These are phyloP conservation scores for Peronospora belbahrii DNA, from an alignment of 352 stramenopile genomes.

Conservation along the genomic window DNA sequence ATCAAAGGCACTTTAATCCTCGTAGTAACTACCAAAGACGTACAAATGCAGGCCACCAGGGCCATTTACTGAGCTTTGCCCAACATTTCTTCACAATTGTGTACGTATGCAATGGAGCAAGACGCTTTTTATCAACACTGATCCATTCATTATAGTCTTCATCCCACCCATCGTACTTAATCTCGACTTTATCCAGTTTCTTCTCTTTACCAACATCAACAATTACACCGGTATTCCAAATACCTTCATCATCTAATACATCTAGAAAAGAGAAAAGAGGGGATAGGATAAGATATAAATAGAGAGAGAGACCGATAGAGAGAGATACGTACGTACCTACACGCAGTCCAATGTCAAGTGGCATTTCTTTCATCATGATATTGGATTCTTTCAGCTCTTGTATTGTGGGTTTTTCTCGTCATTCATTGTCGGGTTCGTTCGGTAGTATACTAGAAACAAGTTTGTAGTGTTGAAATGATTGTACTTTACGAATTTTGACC, in stretches of 20 bases:
- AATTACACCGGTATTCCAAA: constrained; percentile 74
- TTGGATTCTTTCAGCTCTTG: too few species aligned
- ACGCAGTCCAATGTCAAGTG: constrained; percentile 58
- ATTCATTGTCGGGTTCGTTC: too few species aligned
- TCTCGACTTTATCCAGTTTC: constrained; percentile 44
- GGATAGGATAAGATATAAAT: background rate
- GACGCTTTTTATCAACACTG: constrained; percentile 36
- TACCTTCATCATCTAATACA: constrained; percentile 74
- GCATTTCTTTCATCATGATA: constrained; percentile 35
- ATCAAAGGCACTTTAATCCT: too few species aligned
- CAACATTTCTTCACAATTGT: constrained; percentile 84
- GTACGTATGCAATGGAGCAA: constrained; percentile 72
- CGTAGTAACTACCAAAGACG: constrained; percentile 2
- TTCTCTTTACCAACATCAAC: constrained; percentile 58
- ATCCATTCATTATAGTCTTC: constrained; percentile 82
- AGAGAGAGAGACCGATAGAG: background rate
- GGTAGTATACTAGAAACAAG: constrained; percentile 1
- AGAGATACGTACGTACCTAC: constrained; percentile 40
- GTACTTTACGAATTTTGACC: too few species aligned
- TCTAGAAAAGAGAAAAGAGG: constrained; percentile 25
- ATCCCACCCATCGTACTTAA: constrained; percentile 80
- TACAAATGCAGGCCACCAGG: constrained; percentile 77
- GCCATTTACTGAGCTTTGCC: constrained; percentile 79
- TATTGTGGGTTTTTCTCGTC: too few species aligned
- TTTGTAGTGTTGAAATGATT: too few species aligned